Conservation (phyloP, 202 grass and related monocot species). For the Saccharum hybrid region DNA sequence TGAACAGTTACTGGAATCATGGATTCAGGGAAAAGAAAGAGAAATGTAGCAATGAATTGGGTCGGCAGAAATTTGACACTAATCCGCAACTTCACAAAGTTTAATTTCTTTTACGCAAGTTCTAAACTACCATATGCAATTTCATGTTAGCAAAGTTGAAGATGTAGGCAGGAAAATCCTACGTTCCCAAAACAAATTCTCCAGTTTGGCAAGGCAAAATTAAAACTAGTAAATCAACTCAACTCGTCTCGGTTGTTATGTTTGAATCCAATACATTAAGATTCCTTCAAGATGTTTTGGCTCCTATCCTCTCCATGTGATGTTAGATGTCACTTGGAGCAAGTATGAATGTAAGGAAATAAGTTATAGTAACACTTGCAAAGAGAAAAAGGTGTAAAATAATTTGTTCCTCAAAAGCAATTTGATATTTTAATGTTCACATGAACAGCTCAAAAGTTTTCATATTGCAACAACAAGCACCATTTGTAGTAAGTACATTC, state of each 20-base stretch:
- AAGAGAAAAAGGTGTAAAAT: background rate
- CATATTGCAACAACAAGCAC: constrained; percentile 6
- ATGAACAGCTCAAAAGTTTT: constrained; percentile 22
- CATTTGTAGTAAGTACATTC: background rate
- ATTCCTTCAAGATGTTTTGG: background rate
- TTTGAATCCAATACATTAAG: constrained; percentile 1
- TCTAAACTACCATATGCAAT: constrained; percentile 21
- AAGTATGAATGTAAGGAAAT: background rate
- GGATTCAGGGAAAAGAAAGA: background rate
- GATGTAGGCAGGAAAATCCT: constrained; percentile 4
- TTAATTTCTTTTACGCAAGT: background rate
- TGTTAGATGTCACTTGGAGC: background rate
- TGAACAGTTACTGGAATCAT: background rate
- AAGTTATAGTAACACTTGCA: background rate
- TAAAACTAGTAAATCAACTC: background rate
- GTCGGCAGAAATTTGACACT: background rate
- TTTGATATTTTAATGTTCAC: background rate
- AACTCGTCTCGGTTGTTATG: background rate
- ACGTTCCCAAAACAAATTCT: background rate
- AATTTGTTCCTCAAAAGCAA: constrained; percentile 9
- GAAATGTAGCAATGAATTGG: background rate
- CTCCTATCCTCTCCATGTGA: constrained; percentile 4
- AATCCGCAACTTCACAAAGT: background rate
- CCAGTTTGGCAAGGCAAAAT: background rate
- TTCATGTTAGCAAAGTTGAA: background rate